These are phyloP conservation scores for Aspergillus heteromorphus DNA, from an alignment of 495 filamentous ascomycete species.

Conservation along the genomic window DNA sequence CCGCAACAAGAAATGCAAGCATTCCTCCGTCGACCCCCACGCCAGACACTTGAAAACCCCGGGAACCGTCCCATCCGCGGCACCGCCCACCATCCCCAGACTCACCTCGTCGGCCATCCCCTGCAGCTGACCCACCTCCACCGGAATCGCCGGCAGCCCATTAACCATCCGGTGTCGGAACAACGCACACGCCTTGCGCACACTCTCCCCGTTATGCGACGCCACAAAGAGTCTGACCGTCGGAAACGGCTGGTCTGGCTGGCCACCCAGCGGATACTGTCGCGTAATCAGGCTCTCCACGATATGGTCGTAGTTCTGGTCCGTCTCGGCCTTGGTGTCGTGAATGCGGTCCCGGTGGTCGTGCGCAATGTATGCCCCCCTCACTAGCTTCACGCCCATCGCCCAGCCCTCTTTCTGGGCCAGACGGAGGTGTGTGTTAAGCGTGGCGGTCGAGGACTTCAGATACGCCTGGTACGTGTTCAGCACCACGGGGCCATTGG, in stretches of 20 bases:
- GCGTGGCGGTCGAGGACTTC: slow-evolving; percentile 53
- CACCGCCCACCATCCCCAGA: slow-evolving; percentile 57
- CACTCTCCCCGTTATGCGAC: slow-evolving; percentile 32
- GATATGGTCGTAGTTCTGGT: slow-evolving; percentile 37
- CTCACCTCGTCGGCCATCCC: slow-evolving; percentile 92
- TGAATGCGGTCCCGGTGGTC: slow-evolving; percentile 33
- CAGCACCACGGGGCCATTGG: slow-evolving; percentile 49
- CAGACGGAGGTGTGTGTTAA: slow-evolving; percentile 55
- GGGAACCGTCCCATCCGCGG: slow-evolving; percentile 22
- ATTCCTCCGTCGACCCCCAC: slow-evolving; percentile 83
- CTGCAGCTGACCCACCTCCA: slow-evolving; percentile 78
- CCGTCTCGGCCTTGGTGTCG: slow-evolving; percentile 37
- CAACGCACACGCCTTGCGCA: slow-evolving; percentile 39
- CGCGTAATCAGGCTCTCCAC: slow-evolving; percentile 56
- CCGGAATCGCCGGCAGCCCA: slow-evolving; percentile 43
- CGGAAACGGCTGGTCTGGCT: slow-evolving; percentile 43
- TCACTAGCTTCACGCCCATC: slow-evolving; percentile 81
- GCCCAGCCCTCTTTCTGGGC: slow-evolving; percentile 62
- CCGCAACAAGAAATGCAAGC: slow-evolving; percentile 76
- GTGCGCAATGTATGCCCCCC: slow-evolving; percentile 67
- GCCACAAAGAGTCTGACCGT: slow-evolving; percentile 18
- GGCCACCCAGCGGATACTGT: slow-evolving; percentile 57
- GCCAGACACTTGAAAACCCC: slow-evolving; percentile 74
- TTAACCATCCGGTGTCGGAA: slow-evolving; percentile 23
- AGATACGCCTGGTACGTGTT: slow-evolving; percentile 78